These are phyloP conservation scores for Toxoplasma gondii DNA, from an alignment of 169 alveolate species.

Conservation along the genomic window DNA sequence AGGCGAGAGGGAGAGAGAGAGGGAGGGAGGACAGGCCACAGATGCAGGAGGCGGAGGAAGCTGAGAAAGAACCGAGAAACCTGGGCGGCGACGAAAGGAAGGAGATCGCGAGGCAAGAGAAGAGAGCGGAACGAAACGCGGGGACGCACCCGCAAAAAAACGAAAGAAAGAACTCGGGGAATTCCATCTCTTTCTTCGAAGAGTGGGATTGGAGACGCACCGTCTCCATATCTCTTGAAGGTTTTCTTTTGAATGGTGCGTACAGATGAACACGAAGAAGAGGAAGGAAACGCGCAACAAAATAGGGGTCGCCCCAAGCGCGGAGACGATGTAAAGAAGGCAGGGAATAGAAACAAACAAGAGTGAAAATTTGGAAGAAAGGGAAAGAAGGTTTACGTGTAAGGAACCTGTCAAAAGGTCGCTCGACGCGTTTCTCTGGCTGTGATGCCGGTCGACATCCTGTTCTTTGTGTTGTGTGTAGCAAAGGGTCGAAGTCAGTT, in stretches of 20 bases:
- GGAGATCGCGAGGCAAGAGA: background rate
- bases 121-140: background rate
- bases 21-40: background rate
- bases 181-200: background rate
- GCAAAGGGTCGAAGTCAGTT: too few relatives aligned
- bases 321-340: too few relatives aligned
- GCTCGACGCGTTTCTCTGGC: too few relatives aligned
- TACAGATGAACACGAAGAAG: background rate
- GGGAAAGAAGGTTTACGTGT: too few relatives aligned
- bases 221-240: background rate
- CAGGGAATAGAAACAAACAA: too few relatives aligned
- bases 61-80: background rate
- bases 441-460: too few relatives aligned
- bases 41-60: background rate
- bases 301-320: too few relatives aligned
- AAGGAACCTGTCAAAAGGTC: too few relatives aligned
- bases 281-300: background rate
- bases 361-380: too few relatives aligned
- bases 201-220: background rate
- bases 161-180: background rate
- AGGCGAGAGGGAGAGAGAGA: background rate
- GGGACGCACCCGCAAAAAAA: too few relatives aligned
- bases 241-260: background rate
- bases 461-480: too few relatives aligned
- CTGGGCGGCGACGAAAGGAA: background rate